These are phyloP conservation scores for Leavenworthia alabamica DNA, from an alignment of 345 rosid genomes.

Conservation along the genomic window DNA sequence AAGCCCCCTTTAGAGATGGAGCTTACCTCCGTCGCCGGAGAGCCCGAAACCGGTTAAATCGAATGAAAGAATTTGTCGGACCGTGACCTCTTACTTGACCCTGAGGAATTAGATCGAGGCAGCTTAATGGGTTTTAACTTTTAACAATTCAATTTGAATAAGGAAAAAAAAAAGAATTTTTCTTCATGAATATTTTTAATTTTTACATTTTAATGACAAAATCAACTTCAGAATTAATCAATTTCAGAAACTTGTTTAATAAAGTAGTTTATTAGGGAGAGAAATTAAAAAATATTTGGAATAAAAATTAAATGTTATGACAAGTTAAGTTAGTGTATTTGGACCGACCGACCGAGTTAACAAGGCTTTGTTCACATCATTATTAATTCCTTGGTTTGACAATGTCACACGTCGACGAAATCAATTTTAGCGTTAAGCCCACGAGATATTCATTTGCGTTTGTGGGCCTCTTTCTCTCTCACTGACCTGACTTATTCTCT, in stretches of 20 bases:
- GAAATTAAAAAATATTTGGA: neutral
- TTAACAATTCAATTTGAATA: neutral
- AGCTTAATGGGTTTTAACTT: slow-evolving; percentile 1
- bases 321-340: neutral
- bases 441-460: neutral
- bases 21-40: slow-evolving; percentile 16
- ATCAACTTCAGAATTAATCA: neutral
- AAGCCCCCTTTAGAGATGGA: neutral
- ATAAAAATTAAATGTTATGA: neutral
- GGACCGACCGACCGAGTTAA: slow-evolving; percentile 20
- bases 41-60: neutral
- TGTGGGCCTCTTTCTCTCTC: slow-evolving; percentile 28
- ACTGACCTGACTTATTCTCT: slow-evolving; percentile 20
- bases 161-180: neutral
- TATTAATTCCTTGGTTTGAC: slow-evolving; percentile 19
- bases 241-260: neutral
- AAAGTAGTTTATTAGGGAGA: neutral
- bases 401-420: slow-evolving; percentile 28
- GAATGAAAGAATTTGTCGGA: slow-evolving; percentile 11
- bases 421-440: slow-evolving; percentile 20
- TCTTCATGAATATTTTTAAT: neutral
- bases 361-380: neutral
- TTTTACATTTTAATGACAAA: neutral
- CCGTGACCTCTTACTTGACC: slow-evolving; percentile 12
- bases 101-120: slow-evolving; percentile 11